These are phyloP conservation scores for Barnettozyma salicaria DNA, from an alignment of 805 yeast species.

Conservation along the genomic window DNA sequence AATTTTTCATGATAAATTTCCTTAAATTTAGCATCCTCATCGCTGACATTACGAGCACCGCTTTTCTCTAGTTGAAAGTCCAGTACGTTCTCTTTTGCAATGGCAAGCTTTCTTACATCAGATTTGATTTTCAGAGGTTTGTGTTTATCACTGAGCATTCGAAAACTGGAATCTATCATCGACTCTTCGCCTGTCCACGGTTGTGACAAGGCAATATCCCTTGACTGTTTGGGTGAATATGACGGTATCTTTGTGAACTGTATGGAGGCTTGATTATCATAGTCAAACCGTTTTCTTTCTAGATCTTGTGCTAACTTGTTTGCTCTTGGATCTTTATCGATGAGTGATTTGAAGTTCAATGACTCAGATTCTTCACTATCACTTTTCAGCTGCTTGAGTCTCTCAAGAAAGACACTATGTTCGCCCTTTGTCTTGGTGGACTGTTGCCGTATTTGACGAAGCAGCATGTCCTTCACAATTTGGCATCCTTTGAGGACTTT, in stretches of 20 bases:
- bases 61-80: conserved; percentile 47
- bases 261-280: conserved; percentile 35
- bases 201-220: conserved; percentile 41
- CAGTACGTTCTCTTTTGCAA: conserved; percentile 59
- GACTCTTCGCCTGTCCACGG: conserved; percentile 61
- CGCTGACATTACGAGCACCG: conserved; percentile 23
- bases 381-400: conserved; percentile 25
- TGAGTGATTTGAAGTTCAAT: conserved; percentile 21
- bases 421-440: conserved; percentile 7
- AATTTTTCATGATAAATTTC: conserved; percentile 61
- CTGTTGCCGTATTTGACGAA: conserved; percentile 4
- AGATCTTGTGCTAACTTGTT: conserved; percentile 26
- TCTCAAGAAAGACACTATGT: conserved; percentile 22
- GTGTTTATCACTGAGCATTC: conserved; percentile 52
- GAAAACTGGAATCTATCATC: conserved; percentile 37
- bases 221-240: conserved; percentile 37
- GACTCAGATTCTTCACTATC: conserved; percentile 23
- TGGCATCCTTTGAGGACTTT: no score
- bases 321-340: conserved; percentile 23
- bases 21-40: conserved; percentile 42
- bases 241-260: conserved; percentile 38
- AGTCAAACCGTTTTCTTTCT: conserved; percentile 32
- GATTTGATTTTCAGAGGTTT: conserved; percentile 32
- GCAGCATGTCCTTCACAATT: no score
- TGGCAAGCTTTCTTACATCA: conserved; percentile 37